phyloP scores from a whole-genome alignment of 495 filamentous ascomycete species.

The Podospora pseudoanserina region DNA sequence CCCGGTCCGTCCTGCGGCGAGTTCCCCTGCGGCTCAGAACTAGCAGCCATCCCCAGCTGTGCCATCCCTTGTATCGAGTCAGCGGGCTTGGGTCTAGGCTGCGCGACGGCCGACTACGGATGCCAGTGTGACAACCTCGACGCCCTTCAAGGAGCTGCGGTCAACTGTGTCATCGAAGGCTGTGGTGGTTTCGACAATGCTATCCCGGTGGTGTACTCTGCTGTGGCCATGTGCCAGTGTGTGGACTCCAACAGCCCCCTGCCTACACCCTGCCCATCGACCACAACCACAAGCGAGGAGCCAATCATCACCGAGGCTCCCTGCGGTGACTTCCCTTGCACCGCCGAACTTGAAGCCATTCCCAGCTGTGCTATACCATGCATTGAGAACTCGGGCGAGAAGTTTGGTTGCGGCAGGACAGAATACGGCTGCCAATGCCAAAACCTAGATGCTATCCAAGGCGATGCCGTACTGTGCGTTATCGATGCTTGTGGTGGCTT shows the following conservation, averaged over 20 bases:
- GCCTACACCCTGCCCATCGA: not conserved
- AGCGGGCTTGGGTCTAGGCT: slow-evolving; percentile 2
- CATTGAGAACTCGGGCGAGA: not conserved
- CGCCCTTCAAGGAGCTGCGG: not conserved
- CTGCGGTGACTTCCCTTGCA: not conserved
- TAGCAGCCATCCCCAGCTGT: slow-evolving; percentile 6
- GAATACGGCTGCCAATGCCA: not conserved
- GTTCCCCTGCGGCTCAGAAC: not conserved
- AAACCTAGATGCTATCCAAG: not conserved
- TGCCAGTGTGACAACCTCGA: slow-evolving; percentile 7
- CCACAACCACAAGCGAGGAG: not conserved
- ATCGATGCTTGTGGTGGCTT: not conserved
- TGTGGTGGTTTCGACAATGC: not conserved
- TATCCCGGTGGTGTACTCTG: not conserved
- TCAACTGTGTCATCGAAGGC: not conserved
- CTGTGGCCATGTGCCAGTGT: not conserved
- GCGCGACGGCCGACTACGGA: not conserved
- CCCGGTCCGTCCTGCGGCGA: not conserved
- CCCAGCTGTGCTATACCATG: not conserved
- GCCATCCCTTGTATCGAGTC: slow-evolving; percentile 12
- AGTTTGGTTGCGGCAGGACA: not conserved
- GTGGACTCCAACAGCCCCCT: not conserved
- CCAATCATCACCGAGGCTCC: not conserved
- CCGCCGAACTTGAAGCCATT: not conserved
- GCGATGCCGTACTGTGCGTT: not conserved